Percentiles rank a stretch among this genome's conserved stretches.
Evolutionary conservation across 129 eudicot species (phyloP).

Genomic region (Escallonia rubra): DNA sequence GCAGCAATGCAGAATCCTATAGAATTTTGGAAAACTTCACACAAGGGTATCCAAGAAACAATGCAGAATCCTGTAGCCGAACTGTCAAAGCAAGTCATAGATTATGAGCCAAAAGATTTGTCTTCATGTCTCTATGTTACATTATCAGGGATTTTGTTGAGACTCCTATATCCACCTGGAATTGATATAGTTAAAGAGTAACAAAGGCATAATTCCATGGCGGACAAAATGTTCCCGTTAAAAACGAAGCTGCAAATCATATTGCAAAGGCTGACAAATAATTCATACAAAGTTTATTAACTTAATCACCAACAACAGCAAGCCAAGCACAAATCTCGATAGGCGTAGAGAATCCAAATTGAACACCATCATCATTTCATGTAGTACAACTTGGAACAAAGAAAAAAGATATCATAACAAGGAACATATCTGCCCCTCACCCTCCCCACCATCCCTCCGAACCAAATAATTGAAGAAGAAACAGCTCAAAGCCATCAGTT

Average conservation of each 20-base stretch:
- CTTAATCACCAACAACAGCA: neutral
- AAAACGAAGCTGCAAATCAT: slow-evolving; percentile 6
- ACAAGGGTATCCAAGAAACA: neutral
- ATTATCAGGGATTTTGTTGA: neutral
- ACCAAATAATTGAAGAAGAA: neutral
- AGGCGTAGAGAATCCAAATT: neutral
- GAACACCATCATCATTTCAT: neutral
- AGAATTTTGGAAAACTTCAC: neutral
- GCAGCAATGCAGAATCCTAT: neutral
- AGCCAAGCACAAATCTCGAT: neutral
- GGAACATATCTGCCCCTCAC: too few relatives aligned
- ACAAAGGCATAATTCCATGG: neutral
- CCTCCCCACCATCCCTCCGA: too few relatives aligned
- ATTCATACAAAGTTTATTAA: neutral
- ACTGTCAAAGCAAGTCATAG: neutral
- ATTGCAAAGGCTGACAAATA: neutral
- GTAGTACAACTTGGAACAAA: neutral
- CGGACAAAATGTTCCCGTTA: neutral
- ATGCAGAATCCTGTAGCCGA: neutral
- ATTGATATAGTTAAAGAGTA: neutral
- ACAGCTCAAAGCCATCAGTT: neutral
- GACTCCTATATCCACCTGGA: neutral
- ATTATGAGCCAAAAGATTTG: neutral
- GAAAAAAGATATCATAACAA: too few relatives aligned
- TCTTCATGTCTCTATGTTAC: neutral